These are phyloP conservation scores for Auricularia sp. DNA, from an alignment of 768 basidiomycete species.

Conservation along the genomic window DNA sequence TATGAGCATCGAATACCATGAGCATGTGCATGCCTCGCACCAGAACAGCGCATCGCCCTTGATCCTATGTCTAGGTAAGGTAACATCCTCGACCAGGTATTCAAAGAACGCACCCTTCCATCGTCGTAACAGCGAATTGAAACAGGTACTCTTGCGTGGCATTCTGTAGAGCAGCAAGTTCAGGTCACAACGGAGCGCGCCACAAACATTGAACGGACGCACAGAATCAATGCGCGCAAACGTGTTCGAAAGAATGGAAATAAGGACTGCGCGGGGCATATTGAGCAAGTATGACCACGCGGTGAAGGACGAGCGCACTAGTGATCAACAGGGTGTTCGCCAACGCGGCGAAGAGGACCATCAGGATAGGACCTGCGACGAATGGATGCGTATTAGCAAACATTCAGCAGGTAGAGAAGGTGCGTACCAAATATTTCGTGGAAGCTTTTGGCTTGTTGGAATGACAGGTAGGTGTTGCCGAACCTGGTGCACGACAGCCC, in stretches of 20 bases:
- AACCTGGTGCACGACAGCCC: background rate
- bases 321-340: conserved; percentile 72
- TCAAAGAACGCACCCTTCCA: conserved; percentile 56
- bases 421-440: conserved; percentile 42
- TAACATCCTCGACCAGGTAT: too few relatives aligned
- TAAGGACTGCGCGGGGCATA: conserved; percentile 39
- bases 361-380: conserved; percentile 48
- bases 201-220: conserved; percentile 11
- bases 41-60: conserved; percentile 82
- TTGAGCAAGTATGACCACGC: background rate
- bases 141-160: conserved; percentile 71
- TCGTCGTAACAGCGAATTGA: conserved; percentile 76
- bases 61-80: conserved; percentile 36
- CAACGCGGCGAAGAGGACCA: conserved; percentile 70
- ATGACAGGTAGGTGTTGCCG: conserved; percentile 25
- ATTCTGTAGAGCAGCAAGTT: conserved; percentile 26
- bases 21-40: background rate
- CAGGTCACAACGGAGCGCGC: background rate
- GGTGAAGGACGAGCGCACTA: conserved; percentile 38
- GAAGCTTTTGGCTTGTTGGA: conserved; percentile 32
- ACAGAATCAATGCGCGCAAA: conserved; percentile 67
- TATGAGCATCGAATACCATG: background rate
- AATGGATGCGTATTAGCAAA: too few relatives aligned
- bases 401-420: background rate
- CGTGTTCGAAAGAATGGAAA: conserved; percentile 85